A percentile compares a stretch with the other conserved stretches of the same genome.
These are phyloP conservation scores for Xeromyces bisporus DNA, from an alignment of 495 filamentous ascomycete species.

Conservation along the genomic window DNA sequence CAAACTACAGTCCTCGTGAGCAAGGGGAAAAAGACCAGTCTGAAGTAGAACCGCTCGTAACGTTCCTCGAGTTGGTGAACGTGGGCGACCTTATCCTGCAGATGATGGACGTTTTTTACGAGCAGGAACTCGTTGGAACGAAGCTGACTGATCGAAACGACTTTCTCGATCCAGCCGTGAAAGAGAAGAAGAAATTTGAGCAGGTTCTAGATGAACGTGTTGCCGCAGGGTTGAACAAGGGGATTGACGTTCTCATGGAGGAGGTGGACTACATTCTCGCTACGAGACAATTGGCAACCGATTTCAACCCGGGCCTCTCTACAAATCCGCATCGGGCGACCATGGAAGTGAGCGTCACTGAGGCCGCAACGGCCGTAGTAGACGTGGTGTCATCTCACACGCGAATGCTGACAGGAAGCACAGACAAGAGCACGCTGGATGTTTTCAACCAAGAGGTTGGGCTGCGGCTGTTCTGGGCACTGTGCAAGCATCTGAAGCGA, in stretches of 20 bases:
- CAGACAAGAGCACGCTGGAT: slow-evolving; percentile 92
- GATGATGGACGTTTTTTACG: slow-evolving; percentile 98
- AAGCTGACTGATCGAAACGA: slow-evolving; percentile 84
- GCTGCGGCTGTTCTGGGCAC: slow-evolving; percentile 67
- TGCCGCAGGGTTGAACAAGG: slow-evolving; percentile 87
- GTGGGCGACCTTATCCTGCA: slow-evolving; percentile 96
- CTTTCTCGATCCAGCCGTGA: slow-evolving; percentile 76
- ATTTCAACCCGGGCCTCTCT: slow-evolving; percentile 66
- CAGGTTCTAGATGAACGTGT: slow-evolving; percentile 97
- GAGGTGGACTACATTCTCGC: slow-evolving; percentile 93
- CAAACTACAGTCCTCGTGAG: slow-evolving; percentile 78
- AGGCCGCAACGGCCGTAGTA: slow-evolving; percentile 63
- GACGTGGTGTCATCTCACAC: slow-evolving; percentile 77
- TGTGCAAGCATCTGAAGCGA: slow-evolving; percentile 95
- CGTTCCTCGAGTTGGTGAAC: slow-evolving; percentile 93
- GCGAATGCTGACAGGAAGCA: slow-evolving; percentile 76
- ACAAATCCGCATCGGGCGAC: slow-evolving; percentile 27
- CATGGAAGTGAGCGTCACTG: slow-evolving; percentile 65
- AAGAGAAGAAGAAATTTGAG: slow-evolving; percentile 97
- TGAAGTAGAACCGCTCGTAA: slow-evolving; percentile 82
- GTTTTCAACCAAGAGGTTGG: slow-evolving; percentile 98
- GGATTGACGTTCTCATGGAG: slow-evolving; percentile 95
- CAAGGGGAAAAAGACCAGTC: slow-evolving; percentile 50
- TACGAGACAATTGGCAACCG: slow-evolving; percentile 67
- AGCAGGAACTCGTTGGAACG: slow-evolving; percentile 71